Conservation (phyloP, 306 rosid genomes). For the Begonia peltatifolia region DNA sequence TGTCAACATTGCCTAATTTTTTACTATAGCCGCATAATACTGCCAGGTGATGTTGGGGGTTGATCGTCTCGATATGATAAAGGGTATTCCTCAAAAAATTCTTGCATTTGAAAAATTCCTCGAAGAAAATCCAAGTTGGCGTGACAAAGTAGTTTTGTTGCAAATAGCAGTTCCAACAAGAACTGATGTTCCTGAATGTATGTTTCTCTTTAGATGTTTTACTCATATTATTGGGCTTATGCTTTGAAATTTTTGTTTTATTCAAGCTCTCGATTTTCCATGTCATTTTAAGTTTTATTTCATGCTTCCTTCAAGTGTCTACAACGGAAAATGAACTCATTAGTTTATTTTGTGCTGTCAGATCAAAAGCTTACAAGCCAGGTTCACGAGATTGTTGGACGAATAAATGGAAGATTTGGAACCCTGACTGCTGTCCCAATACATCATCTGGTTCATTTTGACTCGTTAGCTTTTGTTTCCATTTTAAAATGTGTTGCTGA, state of each 20-base stretch:
- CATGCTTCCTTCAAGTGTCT: too few species aligned
- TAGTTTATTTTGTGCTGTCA: slow-evolving; percentile 19
- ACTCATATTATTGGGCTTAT: neutral
- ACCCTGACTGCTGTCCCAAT: slow-evolving; percentile 91
- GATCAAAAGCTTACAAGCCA: slow-evolving; percentile 97
- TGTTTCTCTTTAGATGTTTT: slow-evolving; percentile 4
- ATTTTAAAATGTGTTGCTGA: too few species aligned
- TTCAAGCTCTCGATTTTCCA: neutral
- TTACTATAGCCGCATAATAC: slow-evolving; percentile 8
- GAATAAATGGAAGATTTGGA: slow-evolving; percentile 96
- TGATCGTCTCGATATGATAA: slow-evolving; percentile 96
- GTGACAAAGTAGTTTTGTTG: slow-evolving; percentile 83
- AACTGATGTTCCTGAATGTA: slow-evolving; percentile 87
- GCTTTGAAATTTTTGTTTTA: neutral
- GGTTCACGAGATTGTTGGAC: slow-evolving; percentile 97
- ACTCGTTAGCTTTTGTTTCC: slow-evolving; percentile 10
- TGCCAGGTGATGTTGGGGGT: slow-evolving; percentile 89
- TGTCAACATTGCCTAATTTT: too few species aligned
- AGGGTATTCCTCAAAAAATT: slow-evolving; percentile 90
- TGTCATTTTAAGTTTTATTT: neutral
- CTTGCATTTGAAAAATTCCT: slow-evolving; percentile 93
- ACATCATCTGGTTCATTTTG: slow-evolving; percentile 79
- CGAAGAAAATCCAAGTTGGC: slow-evolving; percentile 85
- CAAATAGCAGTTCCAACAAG: slow-evolving; percentile 97
- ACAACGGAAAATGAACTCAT: neutral